These are phyloP conservation scores for Pseudogymnoascus pannorum DNA, from an alignment of 2,329 filamentous ascomycete species.

Conservation along the genomic window DNA sequence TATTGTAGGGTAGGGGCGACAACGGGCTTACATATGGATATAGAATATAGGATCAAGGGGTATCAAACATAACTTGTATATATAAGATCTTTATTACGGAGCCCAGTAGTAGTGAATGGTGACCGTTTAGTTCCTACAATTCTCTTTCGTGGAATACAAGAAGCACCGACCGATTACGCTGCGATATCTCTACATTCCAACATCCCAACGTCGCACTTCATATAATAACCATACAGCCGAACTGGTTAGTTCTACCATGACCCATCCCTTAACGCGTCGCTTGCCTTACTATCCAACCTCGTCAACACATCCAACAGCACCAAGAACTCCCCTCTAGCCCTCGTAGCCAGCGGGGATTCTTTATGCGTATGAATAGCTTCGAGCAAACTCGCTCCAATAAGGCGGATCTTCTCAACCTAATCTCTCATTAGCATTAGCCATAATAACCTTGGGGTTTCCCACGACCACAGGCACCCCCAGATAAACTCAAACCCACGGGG, in stretches of 20 bases:
- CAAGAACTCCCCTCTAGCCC: slow-evolving; percentile 34
- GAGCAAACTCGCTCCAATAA: slow-evolving; percentile 33
- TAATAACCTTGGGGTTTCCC: no score
- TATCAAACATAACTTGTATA: neutral
- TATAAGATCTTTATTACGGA: neutral
- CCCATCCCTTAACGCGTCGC: slow-evolving; percentile 32
- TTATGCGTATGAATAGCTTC: slow-evolving; percentile 35
- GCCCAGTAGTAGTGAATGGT: neutral
- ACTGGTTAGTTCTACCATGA: slow-evolving; percentile 15
- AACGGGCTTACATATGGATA: neutral
- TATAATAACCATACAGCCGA: neutral
- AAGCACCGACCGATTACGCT: neutral
- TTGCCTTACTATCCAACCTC: slow-evolving; percentile 37
- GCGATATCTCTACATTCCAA: neutral
- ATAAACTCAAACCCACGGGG: no score
- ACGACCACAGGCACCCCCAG: no score
- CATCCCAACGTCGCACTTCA: neutral
- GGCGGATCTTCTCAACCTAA: slow-evolving; percentile 36
- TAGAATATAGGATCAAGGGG: neutral
- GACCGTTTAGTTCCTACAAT: neutral
- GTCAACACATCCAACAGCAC: slow-evolving; percentile 36
- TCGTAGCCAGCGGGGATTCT: slow-evolving; percentile 30
- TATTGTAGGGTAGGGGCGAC: neutral
- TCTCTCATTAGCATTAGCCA: no score
- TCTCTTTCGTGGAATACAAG: neutral